phyloP scores from a whole-genome alignment of 2,329 filamentous ascomycete species.

The Colletotrichum higginsianum region DNA sequence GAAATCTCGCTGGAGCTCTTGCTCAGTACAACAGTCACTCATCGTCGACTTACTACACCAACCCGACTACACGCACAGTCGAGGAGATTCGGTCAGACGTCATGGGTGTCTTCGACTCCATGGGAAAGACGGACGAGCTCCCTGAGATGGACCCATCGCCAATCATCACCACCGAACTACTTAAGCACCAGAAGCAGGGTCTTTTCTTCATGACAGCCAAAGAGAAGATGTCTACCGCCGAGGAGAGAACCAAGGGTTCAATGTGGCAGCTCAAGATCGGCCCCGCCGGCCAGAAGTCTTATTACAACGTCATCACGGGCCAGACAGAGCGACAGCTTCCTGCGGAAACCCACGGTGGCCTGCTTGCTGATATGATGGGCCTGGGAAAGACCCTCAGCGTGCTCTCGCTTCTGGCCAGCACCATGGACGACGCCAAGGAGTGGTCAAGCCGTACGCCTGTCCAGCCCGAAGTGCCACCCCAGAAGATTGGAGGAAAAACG shows the following conservation, averaged over 20 bases:
- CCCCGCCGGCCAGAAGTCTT: constrained; percentile 69
- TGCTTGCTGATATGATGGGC: constrained; percentile 90
- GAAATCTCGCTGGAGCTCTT: constrained; percentile 43
- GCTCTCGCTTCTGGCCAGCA: constrained; percentile 80
- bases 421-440: constrained; percentile 71
- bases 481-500: constrained; percentile 56
- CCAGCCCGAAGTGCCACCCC: constrained; percentile 60
- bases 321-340: constrained; percentile 73
- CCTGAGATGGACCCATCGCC: constrained; percentile 78
- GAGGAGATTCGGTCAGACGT: constrained; percentile 92
- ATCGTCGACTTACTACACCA: constrained; percentile 43
- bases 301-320: constrained; percentile 89
- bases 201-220: constrained; percentile 87
- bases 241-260: constrained; percentile 76
- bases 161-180: constrained; percentile 76
- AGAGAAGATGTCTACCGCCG: constrained; percentile 73
- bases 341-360: constrained; percentile 78
- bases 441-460: constrained; percentile 72
- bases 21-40: constrained; percentile 36
- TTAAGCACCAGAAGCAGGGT: constrained; percentile 91
- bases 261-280: constrained; percentile 80
- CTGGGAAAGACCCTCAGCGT: constrained; percentile 91
- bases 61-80: constrained; percentile 71
- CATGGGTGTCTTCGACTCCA: constrained; percentile 87
- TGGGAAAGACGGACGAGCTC: constrained; percentile 82